phyloP scores from a whole-genome alignment of 1,284 basidiomycete genomes.

The Rhodotorula sp. region DNA sequence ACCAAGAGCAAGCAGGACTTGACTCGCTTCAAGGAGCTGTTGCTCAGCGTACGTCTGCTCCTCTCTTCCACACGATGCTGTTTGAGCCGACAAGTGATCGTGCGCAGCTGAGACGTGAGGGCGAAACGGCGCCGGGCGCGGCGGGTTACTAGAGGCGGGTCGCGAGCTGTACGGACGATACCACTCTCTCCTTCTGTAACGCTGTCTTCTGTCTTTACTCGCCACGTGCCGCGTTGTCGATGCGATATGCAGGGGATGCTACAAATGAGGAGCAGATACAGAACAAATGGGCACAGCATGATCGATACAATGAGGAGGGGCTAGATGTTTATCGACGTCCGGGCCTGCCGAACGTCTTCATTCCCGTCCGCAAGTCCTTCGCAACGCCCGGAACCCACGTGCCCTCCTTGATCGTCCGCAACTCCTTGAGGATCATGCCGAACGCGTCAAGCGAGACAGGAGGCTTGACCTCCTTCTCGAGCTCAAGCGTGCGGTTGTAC shows the following conservation, averaged over 20 bases:
- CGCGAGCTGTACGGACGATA: neutral
- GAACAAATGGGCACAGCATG: neutral
- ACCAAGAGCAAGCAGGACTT: conserved; percentile 90
- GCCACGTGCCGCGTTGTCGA: neutral
- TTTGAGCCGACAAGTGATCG: too few relatives aligned
- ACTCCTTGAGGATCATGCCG: conserved; percentile 29
- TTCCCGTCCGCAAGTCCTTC: conserved; percentile 23
- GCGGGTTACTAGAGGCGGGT: conserved; percentile 67
- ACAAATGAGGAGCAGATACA: neutral
- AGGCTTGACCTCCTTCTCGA: neutral
- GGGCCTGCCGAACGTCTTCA: conserved; percentile 16
- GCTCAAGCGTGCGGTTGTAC: conserved; percentile 17
- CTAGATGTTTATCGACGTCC: neutral
- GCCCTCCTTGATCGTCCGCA: conserved; percentile 28
- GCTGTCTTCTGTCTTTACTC: neutral
- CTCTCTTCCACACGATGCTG: too few relatives aligned
- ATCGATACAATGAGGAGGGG: neutral
- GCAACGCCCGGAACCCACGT: conserved; percentile 30
- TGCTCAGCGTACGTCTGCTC: conserved; percentile 60
- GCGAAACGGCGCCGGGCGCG: conserved; percentile 83
- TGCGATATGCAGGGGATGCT: neutral
- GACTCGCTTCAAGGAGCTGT: conserved; percentile 83
- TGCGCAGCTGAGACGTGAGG: conserved; percentile 69
- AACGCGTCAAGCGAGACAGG: conserved; percentile 33
- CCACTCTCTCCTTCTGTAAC: neutral